Percentiles rank a stretch among this genome's conserved stretches.
phyloP scores from a whole-genome alignment of 78 protist genomes.

The Dictyostelium citrinum region DNA sequence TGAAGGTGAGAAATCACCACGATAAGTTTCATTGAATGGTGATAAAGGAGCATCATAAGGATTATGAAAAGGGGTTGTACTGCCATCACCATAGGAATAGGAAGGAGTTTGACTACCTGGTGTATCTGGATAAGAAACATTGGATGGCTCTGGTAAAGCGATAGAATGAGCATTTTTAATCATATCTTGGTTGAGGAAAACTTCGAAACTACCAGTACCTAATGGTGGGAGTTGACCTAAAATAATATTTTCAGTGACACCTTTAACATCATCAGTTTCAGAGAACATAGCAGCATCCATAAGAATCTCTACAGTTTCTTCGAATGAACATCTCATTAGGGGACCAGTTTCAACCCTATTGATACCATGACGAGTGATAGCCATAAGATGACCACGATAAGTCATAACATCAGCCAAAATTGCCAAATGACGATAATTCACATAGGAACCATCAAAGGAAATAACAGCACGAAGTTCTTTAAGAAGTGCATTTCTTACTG shows the following conservation, averaged over 20 bases:
- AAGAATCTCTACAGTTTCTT: slow-evolving; percentile 99
- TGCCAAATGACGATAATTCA: slow-evolving; percentile 99
- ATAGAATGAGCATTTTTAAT: slow-evolving; percentile 76
- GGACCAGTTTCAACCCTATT: slow-evolving; percentile 90
- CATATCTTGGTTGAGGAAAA: slow-evolving; percentile 88
- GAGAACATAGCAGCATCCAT: slow-evolving; percentile 96
- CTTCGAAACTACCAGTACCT: slow-evolving; percentile 94
- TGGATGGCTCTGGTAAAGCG: slow-evolving; percentile 69
- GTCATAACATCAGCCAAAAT: slow-evolving; percentile 98
- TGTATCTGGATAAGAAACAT: slow-evolving; percentile 69
- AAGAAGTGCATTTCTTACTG: slow-evolving; percentile 93
- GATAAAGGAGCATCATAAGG: slow-evolving; percentile 76
- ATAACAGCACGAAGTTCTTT: slow-evolving; percentile 93
- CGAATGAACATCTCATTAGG: slow-evolving; percentile 95
- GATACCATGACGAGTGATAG: slow-evolving; percentile 99
- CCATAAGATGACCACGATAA: slow-evolving; percentile 92
- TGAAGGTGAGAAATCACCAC: slow-evolving; percentile 85
- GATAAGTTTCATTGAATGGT: slow-evolving; percentile 72
- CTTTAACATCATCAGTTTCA: slow-evolving; percentile 92
- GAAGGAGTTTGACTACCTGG: slow-evolving; percentile 89
- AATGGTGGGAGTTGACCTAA: slow-evolving; percentile 97
- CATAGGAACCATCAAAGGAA: slow-evolving; percentile 94
- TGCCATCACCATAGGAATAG: slow-evolving; percentile 85
- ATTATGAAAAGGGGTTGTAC: slow-evolving; percentile 84
- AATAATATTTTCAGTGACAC: slow-evolving; percentile 97